These are phyloP conservation scores for Aspergillus bridgeri DNA, from an alignment of 495 filamentous ascomycete species.

Conservation along the genomic window DNA sequence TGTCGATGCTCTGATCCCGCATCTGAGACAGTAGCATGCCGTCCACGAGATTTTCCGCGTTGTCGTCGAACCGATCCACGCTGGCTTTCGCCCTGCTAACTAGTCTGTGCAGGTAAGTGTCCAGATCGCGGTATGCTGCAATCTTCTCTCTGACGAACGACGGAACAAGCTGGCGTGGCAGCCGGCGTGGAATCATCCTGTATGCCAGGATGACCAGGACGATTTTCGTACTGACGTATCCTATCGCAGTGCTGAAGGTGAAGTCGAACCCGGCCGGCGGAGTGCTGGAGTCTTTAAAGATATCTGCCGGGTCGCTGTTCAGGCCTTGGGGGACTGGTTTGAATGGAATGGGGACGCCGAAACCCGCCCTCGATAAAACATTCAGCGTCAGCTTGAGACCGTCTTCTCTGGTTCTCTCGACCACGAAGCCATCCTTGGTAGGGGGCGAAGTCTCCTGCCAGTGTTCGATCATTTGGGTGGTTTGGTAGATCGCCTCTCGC, in stretches of 20 bases:
- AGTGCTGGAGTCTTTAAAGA: constrained; percentile 16
- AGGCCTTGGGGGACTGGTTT: constrained; percentile 2
- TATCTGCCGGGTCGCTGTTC: constrained; percentile 2
- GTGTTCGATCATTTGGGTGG: constrained; percentile 24
- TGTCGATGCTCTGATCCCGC: constrained; percentile 3
- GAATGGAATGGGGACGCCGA: constrained; percentile 33
- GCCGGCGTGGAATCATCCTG: constrained; percentile 16
- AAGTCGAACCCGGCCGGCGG: constrained; percentile 18
- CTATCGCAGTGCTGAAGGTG: constrained; percentile 18
- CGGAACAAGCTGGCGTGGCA: constrained; percentile 13
- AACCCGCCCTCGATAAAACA: constrained; percentile 41
- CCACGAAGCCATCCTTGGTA: background rate
- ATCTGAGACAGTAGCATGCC: constrained; percentile 13
- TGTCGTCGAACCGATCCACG: background rate
- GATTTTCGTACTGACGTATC: constrained; percentile 17
- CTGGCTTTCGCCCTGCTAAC: constrained; percentile 5
- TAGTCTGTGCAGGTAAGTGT: constrained; percentile 13
- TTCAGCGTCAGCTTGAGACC: constrained; percentile 41
- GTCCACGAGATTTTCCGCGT: constrained; percentile 24
- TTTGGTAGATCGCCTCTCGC: constrained; percentile 29
- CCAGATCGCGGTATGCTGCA: constrained; percentile 16
- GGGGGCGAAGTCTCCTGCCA: constrained; percentile 27
- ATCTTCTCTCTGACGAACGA: constrained; percentile 20
- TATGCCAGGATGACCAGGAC: constrained; percentile 11
- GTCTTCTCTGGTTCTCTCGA: constrained; percentile 28